Evolutionary conservation across 495 filamentous ascomycete species (phyloP), one percentile per base, ranked within the genome.

Genomic region (Penicillium bovifimosum): DNA sequence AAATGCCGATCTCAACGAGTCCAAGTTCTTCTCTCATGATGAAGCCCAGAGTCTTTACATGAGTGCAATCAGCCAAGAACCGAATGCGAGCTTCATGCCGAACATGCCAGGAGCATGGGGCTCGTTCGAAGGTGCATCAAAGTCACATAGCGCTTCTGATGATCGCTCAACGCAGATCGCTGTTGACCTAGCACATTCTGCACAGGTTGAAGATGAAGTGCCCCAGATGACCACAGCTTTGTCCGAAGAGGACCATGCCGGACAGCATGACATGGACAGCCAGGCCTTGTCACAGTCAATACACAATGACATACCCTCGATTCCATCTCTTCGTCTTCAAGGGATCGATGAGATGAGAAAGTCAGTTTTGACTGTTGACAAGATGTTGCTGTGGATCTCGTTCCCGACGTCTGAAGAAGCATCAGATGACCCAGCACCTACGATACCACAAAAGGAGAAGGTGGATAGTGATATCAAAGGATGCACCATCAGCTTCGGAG

Each of bases 21-120:
- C 95, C 9, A 88, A 79, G 56, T 64, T 93, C 13, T 97, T 91
- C 64, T 91, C 82, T 47, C 86, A 95, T 50, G 90, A 95, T 51
- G 91, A 97, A 52, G 93, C 93, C 0, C 86, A 92, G 59, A 97
- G 93, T 68, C 86, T 99, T 84, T 97, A 97, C 56, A 91, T 96
- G 82, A 87, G 84, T 60, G 86, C 86, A 17, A 72, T 86, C 9
- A 84, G 80, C 41, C 63, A 72, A 34, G 63, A 53, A 16, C 59
- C 59, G 9, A 66, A 64, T 41, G 62, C 61, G 53, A 69, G 42
- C 60, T 74, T 68, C 29, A 76, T 62, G 61, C 69, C 65, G 24
- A 69, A 67, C 32, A 83, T 86, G 68, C 84, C 84, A 10, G 84
- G 83, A 5, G 75, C 67, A 31, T 86, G 82, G 84, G 80, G 79